Evolutionary conservation across 1,284 basidiomycete genomes (phyloP), one percentile per base, ranked within the genome.

Genomic region (Porogramme epimiltina): DNA sequence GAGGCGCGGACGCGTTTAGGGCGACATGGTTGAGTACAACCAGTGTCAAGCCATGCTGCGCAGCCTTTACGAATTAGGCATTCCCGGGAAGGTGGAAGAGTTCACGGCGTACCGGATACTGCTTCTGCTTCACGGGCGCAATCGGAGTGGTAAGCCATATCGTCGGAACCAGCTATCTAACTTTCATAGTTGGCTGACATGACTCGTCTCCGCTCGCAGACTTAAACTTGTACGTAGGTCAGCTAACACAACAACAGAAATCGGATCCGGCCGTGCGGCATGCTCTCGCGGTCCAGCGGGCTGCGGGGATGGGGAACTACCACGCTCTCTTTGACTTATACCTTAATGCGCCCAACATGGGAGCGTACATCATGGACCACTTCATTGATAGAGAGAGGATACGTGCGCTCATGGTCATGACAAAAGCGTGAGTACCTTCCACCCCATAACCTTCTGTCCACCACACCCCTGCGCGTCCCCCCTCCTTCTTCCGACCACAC

Each of bases 311-410:
- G 68, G 93, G 92, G 66, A 99, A 99, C 71, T 99, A 98, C 72
- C 89, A 93, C 72, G 80, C 84, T 42, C 84, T 99, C 62, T 99
- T 98, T 75, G 81, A 85, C 57, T 76, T 95, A 45, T 99, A 93
- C 72, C 64, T 84, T 60, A 78, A 80, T 54, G 92, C 94, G 40
- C 95, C 95, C 38, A 96, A 96, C 69, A 98, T 99, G 97, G 93
- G 94, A 45, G 95, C 86, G 51, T 98, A 98, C 71, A 94, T 99
- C 66, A 97, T 99, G 93, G 96, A 99, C 72, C 95, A 98, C 70
- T 98, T 99, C 69, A 89, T 98, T 61, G 87, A 90, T 66, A 84
- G 97, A 59, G 97, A 98, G 74, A 78, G 97, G 50, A 82, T 91
- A 50, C 85, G 87, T 55, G 95, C 95, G 1, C 73, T 99, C 51